Percentiles rank a stretch among this genome's conserved stretches.
Evolutionary conservation across 345 rosid species (phyloP).

Genomic region (Turnera subulata): DNA sequence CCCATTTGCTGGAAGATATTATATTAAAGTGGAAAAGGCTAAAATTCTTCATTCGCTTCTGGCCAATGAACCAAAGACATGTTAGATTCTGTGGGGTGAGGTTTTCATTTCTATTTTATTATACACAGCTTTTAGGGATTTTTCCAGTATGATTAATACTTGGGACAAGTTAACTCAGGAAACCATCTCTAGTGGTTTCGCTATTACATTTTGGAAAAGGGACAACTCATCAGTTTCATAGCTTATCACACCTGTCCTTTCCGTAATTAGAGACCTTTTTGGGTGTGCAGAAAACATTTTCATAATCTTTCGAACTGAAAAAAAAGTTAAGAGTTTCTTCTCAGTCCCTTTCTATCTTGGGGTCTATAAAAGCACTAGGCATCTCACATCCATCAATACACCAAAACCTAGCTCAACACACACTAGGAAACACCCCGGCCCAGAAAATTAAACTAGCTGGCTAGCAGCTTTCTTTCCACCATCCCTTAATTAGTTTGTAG

Average conservation of each 20-base stretch:
- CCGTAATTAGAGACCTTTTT: conserved; percentile 10
- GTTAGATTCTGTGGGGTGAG: conserved; percentile 22
- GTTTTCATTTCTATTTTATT: background rate
- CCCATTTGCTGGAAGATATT: conserved; percentile 35
- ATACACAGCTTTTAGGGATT: background rate
- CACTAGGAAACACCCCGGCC: no score
- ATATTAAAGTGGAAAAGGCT: conserved; percentile 15
- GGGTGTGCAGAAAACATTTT: conserved; percentile 14
- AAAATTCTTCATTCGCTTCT: conserved; percentile 32
- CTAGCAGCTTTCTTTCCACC: no score
- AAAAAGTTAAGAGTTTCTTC: conserved; percentile 25
- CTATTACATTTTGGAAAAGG: background rate
- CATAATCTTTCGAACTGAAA: conserved; percentile 25
- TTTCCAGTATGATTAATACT: background rate
- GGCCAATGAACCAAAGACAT: conserved; percentile 30
- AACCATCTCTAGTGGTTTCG: conserved; percentile 7
- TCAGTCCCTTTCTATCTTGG: background rate
- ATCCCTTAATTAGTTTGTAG: no score
- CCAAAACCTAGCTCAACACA: background rate
- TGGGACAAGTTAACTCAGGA: background rate
- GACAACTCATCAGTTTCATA: conserved; percentile 4
- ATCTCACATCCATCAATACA: background rate
- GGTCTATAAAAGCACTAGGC: conserved; percentile 16
- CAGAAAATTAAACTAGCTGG: no score
- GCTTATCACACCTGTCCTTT: conserved; percentile 21